A percentile compares a stretch with the other conserved stretches of the same genome.
phyloP scores from a whole-genome alignment of 768 basidiomycete species.

The Pisolithus albus region DNA sequence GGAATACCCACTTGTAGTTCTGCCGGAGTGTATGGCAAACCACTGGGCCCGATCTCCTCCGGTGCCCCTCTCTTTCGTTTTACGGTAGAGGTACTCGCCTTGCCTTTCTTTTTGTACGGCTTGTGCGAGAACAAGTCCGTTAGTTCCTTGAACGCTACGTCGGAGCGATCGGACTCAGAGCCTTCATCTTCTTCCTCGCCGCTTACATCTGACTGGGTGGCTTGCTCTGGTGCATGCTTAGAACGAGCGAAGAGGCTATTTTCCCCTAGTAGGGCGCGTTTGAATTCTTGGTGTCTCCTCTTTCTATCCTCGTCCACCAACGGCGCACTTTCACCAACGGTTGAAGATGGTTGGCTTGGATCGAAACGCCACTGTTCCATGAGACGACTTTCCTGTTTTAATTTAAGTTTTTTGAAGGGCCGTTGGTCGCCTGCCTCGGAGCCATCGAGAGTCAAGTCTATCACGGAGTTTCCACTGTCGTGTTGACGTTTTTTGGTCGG shows the following conservation, averaged over 20 bases:
- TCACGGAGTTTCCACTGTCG: constrained; percentile 22
- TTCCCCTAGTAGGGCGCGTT: constrained; percentile 44
- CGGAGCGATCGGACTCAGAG: constrained; percentile 35
- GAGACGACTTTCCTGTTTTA: constrained; percentile 11
- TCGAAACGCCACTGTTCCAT: constrained; percentile 43
- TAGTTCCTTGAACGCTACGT: constrained; percentile 41
- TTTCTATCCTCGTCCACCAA: constrained; percentile 36
- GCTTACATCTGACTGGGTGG: constrained; percentile 15
- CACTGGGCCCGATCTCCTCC: constrained; percentile 55
- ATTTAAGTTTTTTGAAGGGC: constrained; percentile 25
- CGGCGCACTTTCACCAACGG: neutral
- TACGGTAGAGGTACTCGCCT: constrained; percentile 20
- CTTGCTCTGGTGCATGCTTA: constrained; percentile 6
- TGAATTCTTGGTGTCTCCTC: constrained; percentile 42
- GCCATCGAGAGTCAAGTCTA: constrained; percentile 50
- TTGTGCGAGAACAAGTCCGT: constrained; percentile 40
- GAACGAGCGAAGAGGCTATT: constrained; percentile 32
- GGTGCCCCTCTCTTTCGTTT: constrained; percentile 30
- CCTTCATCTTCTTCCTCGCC: constrained; percentile 20
- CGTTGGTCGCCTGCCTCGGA: constrained; percentile 20
- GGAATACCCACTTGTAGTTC: constrained; percentile 54
- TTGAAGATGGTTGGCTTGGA: constrained; percentile 10
- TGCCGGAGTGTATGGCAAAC: constrained; percentile 66
- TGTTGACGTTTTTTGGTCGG: constrained; percentile 24
- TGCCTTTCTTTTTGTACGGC: constrained; percentile 30